phyloP scores from a whole-genome alignment of 345 rosid genomes.

The Boechera stricta region DNA sequence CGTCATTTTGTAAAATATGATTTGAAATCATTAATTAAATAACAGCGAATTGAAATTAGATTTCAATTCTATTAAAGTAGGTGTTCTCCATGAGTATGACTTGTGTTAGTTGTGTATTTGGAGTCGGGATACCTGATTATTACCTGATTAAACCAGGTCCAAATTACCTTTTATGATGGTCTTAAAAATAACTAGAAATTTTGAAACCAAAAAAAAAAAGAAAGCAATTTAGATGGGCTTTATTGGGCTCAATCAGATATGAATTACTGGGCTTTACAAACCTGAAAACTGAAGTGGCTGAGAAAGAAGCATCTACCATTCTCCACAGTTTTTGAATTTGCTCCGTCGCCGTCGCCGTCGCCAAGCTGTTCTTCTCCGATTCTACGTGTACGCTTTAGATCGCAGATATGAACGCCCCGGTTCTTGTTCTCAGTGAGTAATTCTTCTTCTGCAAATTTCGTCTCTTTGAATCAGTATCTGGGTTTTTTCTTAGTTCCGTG shows the following conservation, averaged over 20 bases:
- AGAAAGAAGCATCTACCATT: constrained; percentile 21
- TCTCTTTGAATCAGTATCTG: constrained; percentile 1
- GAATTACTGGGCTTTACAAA: constrained; percentile 19
- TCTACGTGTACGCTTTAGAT: constrained; percentile 26
- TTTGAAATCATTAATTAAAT: no score
- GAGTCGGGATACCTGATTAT: no score
- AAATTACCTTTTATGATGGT: no score
- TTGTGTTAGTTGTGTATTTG: no score
- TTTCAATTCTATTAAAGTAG: no score
- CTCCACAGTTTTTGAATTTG: constrained; percentile 30
- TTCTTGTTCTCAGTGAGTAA: constrained; percentile 84
- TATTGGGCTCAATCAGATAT: not conserved
- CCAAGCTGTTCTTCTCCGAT: constrained; percentile 3
- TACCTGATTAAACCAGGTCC: no score
- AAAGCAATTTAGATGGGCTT: not conserved
- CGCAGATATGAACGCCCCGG: constrained; percentile 68
- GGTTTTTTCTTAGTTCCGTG: not conserved
- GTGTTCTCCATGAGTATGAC: no score
- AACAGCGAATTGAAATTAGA: no score
- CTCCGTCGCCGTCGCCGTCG: constrained; percentile 44
- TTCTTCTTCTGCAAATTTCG: constrained; percentile 7
- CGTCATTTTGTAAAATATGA: no score
- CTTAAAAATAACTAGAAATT: not conserved
- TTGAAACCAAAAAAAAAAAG: not conserved
- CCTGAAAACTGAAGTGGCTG: constrained; percentile 1